Evolutionary conservation across 495 filamentous ascomycete genomes (phyloP).

Genomic region (Penicillium turbatum): DNA sequence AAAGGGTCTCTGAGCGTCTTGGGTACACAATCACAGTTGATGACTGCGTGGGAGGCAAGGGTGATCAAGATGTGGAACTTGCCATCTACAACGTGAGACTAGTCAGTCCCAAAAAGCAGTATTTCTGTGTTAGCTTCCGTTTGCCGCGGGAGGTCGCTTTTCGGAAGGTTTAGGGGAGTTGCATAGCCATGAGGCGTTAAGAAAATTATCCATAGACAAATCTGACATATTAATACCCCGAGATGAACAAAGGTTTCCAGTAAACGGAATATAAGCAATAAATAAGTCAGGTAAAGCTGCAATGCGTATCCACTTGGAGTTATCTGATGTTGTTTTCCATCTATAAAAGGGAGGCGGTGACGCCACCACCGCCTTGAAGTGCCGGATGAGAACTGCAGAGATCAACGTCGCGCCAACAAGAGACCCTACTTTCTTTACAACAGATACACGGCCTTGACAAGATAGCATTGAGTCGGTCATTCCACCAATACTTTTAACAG

Average conservation of each 20-base stretch:
- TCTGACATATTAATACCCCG: constrained; percentile 15
- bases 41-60: constrained; percentile 42
- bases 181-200: constrained; percentile 16
- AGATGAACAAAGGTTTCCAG: not conserved
- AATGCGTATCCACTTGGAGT: too few species aligned
- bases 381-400: constrained; percentile 19
- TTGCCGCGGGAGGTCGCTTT: constrained; percentile 81
- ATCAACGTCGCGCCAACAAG: constrained; percentile 9
- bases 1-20: constrained; percentile 60
- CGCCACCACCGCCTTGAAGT: constrained; percentile 21
- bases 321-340: not conserved
- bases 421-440: not conserved
- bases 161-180: constrained; percentile 22
- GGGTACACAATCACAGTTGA: constrained; percentile 57
- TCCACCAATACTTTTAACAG: not conserved
- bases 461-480: not conserved
- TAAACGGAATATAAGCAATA: not conserved
- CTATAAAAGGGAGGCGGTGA: constrained; percentile 7
- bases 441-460: not conserved
- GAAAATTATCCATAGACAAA: constrained; percentile 3
- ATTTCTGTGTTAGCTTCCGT: constrained; percentile 93
- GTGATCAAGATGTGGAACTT: constrained; percentile 50
- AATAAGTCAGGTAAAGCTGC: too few species aligned
- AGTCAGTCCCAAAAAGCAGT: constrained; percentile 88
- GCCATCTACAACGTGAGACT: constrained; percentile 74